Percentiles rank a stretch among this genome's conserved stretches.
phyloP scores from a whole-genome alignment of 179 eudicot species.

The Nepenthes alata region DNA sequence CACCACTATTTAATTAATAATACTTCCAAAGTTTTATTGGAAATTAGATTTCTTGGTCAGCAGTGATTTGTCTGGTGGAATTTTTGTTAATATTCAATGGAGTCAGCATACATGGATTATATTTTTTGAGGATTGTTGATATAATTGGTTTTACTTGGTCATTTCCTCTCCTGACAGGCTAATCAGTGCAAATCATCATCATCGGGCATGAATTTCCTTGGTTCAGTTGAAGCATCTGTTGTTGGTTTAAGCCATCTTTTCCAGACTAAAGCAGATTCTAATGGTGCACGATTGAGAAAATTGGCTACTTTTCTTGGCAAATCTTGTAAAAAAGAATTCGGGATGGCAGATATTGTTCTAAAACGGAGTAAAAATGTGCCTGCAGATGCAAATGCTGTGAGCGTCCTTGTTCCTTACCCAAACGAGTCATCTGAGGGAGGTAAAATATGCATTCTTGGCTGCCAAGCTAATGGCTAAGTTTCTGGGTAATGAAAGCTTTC shows the following conservation, averaged over 20 bases:
- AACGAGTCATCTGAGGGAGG: constrained; percentile 34
- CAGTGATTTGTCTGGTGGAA: no score
- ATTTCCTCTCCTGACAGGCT: constrained; percentile 23
- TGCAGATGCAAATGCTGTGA: constrained; percentile 74
- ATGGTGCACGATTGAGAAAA: constrained; percentile 57
- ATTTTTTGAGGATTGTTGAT: neutral
- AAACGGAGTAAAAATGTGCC: constrained; percentile 60
- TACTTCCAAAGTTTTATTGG: no score
- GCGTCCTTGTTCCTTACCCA: constrained; percentile 56
- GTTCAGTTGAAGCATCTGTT: constrained; percentile 71
- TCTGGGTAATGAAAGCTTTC: neutral
- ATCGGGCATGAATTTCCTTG: constrained; percentile 27
- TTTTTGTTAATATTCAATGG: no score
- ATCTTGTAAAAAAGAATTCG: constrained; percentile 31
- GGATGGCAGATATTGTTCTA: constrained; percentile 46
- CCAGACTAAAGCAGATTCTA: constrained; percentile 51
- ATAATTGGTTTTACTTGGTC: neutral
- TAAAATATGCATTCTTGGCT: constrained; percentile 10
- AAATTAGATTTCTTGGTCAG: no score
- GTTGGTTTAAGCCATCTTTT: constrained; percentile 83
- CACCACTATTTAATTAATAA: no score
- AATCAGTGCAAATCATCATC: constrained; percentile 17
- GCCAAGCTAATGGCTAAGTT: neutral
- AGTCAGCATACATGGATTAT: neutral
- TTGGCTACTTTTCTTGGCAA: constrained; percentile 58